Evolutionary conservation across 2,329 filamentous ascomycete genomes (phyloP), one percentile per base, ranked within the genome.

Genomic region (Monosporascus sp.): DNA sequence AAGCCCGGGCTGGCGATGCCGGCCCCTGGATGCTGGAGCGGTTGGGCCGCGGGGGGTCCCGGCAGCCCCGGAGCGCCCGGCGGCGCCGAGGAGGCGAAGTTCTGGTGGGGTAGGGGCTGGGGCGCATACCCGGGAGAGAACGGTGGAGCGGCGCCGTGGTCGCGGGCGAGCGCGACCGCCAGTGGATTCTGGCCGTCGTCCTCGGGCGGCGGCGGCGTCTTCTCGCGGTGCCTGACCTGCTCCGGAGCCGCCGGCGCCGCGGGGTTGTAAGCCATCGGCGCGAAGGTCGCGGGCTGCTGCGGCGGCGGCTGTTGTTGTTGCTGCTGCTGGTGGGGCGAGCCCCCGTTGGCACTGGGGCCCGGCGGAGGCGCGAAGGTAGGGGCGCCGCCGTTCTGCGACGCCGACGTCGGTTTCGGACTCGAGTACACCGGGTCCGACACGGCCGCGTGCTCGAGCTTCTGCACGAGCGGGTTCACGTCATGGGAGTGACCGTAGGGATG

Each of bases 231-330:
- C 20, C 79, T 75, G 49, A 91, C 83, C 22, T 81, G 76, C 67
- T 92, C 88, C 1, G 88, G 87, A 0, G 87, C 86, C 0, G 87
- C 79, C 5, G 89, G 89, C 1, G 88, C 88, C 1, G 89, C 88
- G 3, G 89, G 89, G 65, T 92, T 92, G 65, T 92, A 92, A 2
- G 86, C 81, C 72, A 89, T 83, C 0, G 86, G 85, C 7, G 71
- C 75, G 60, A 84, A 86, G 61, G 63, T 76, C 36, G 72, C 62
- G n/a, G 41, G n/a, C n/a, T 18, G 41, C 20, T 44, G 41, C 18
- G 7, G 41, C 41, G 50, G 27, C 41, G 41, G n/a, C n/a, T 9
- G 41, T 4, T 24, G 41, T 6, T 44, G 41, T 20, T 44, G 41
- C 41, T 44, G 41, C 41, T 44, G 41, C 41, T 67, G 67, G 36